Evolutionary conservation across 192 early-diverging fungal genomes (phyloP).

Genomic region (Backusella morwellensis): DNA sequence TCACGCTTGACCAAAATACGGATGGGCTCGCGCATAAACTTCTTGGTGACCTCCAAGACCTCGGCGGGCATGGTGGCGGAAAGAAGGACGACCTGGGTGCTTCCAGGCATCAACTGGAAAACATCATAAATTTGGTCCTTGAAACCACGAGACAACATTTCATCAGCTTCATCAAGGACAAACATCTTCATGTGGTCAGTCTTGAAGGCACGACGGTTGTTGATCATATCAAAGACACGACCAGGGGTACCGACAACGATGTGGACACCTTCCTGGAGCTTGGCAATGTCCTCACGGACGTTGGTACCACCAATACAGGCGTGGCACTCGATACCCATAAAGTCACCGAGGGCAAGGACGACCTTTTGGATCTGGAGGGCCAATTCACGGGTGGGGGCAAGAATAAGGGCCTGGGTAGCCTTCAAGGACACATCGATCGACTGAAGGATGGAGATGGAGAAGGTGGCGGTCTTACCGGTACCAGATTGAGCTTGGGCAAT

Average conservation of each 20-base stretch:
- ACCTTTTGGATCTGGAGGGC: conserved; percentile 99
- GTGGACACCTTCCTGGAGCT: conserved; percentile 80
- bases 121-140: conserved; percentile 98
- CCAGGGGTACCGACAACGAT: conserved; percentile 98
- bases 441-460: conserved; percentile 99
- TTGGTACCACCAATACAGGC: conserved; percentile 98
- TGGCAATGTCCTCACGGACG: conserved; percentile 86
- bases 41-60: conserved; percentile 93
- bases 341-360: conserved; percentile 91
- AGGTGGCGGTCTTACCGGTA: conserved; percentile 99
- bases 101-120: conserved; percentile 86
- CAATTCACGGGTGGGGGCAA: conserved; percentile 97
- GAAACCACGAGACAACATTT: conserved; percentile 98
- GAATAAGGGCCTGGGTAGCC: conserved; percentile 92
- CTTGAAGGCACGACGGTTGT: conserved; percentile 77
- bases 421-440: conserved; percentile 75
- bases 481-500: conserved; percentile 99
- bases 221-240: conserved; percentile 98
- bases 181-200: conserved; percentile 94
- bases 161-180: conserved; percentile 98
- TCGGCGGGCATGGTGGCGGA: conserved; percentile 97
- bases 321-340: conserved; percentile 93
- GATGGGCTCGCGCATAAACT: conserved; percentile 98
- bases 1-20: conserved; percentile 99
- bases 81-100: conserved; percentile 94